Base-by-base conservation (phyloP, 2,329 filamentous ascomycete genomes). In the Trichoderma oligosporum region DNA sequence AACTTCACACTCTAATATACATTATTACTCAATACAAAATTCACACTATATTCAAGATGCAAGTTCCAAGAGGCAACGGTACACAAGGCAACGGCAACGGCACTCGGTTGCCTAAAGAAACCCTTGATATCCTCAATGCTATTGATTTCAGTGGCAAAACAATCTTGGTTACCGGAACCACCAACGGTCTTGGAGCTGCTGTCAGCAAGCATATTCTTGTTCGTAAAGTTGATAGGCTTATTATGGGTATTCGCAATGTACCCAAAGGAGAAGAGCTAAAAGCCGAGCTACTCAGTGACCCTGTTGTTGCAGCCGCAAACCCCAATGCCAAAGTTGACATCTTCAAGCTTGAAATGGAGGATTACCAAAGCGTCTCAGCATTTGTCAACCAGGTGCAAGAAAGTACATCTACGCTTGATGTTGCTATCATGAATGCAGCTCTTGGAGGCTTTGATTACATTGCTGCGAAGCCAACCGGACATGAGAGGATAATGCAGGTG, bases 311-410 rank as follows among this genome's bases (percentile, higher is more conserved):
- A 11, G 14, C 31, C 18, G 11, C 31, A 24, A 48, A 48, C 2
- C 45, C 45, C 20, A 36, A 48, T 18, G 29, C 16, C 45, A 48
- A 18, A 2, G 25, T 48, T 25, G 45, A 48, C 8, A 31, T 48
- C 2, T 48, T 48, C 18, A 31, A 36, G 14, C 45, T 48, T 36
- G 45, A 48, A 36, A 48, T 48, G 45, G 31, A 48, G 36, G 45
- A 48, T 8, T 48, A 48, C 31, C 16, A 18, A 9, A 48, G 45
- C 5, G 31, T 48, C 9, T 20, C 9, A 14, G 45, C 45, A 36
- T 48, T 48, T 12, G 45, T 31, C 16, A 1, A 29, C 9, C 20
- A 4, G 12, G 31, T 48, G 9, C 22, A 48, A 7, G 31, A 25
- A 7, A 48, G 29, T 18, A 48, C 45, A 11, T 31, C 45, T 16